These are phyloP conservation scores for Cucumis cinereus DNA, from an alignment of 306 rosid species.

Conservation along the genomic window DNA sequence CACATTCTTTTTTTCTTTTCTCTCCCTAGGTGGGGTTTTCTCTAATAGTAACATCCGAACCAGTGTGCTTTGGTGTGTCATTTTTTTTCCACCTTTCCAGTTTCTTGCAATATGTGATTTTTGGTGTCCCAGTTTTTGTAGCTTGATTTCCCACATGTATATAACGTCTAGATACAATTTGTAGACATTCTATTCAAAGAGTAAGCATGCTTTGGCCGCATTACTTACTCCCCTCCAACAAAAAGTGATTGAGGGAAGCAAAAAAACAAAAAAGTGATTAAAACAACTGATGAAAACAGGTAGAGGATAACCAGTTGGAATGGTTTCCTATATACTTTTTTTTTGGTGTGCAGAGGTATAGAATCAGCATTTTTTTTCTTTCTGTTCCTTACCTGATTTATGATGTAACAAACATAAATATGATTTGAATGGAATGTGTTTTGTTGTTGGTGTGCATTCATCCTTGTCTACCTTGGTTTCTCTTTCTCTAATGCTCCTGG, in stretches of 20 bases:
- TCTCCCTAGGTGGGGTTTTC: conserved; percentile 2
- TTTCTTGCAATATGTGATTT: conserved; percentile 26
- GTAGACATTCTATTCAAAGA: conserved; percentile 41
- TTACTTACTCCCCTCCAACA: conserved; percentile 48
- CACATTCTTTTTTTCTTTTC: conserved; percentile 24
- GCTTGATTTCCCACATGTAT: conserved; percentile 63
- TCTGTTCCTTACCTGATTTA: conserved; percentile 25
- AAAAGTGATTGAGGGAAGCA: conserved; percentile 22
- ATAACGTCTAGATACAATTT: conserved; percentile 37
- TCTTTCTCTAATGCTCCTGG: conserved; percentile 15
- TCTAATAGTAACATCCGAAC: conserved; percentile 10
- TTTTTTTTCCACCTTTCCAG: conserved; percentile 44
- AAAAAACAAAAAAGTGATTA: neutral
- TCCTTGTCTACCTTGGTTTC: conserved; percentile 17
- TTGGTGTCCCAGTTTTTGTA: conserved; percentile 64
- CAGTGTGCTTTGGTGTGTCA: conserved; percentile 56
- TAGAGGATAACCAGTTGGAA: conserved; percentile 44
- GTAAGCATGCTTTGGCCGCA: conserved; percentile 71
- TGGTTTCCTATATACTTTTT: conserved; percentile 23
- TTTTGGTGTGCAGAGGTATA: conserved; percentile 72
- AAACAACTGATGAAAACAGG: conserved; percentile 4
- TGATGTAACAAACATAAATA: conserved; percentile 60
- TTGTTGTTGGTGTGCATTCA: conserved; percentile 75
- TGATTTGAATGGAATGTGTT: conserved; percentile 66
- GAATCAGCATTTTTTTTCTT: conserved; percentile 23